phyloP scores from a whole-genome alignment of 2,329 filamentous ascomycete genomes.

The Macrophomina pseudophaseolina region DNA sequence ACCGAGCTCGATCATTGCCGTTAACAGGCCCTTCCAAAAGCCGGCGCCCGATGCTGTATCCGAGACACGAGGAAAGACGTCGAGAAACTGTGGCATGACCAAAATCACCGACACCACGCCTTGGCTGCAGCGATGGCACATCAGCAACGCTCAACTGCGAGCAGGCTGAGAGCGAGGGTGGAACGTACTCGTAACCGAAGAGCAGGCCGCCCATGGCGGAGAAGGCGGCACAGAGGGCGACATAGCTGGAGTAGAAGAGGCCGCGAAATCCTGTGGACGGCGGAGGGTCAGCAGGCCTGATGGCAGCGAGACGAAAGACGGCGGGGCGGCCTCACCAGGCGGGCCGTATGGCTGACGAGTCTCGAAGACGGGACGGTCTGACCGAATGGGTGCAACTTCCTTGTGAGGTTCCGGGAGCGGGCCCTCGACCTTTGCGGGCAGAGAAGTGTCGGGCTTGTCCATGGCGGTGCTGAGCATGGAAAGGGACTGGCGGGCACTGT shows the following conservation, averaged over 20 bases:
- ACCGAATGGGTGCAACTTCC: slow-evolving; percentile 26
- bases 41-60: slow-evolving; percentile 49
- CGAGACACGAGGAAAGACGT: slow-evolving; percentile 51
- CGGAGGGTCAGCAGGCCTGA: background rate
- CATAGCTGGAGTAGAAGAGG: slow-evolving; percentile 55
- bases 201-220: slow-evolving; percentile 57
- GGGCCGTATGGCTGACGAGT: slow-evolving; percentile 35
- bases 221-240: slow-evolving; percentile 57
- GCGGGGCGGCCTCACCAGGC: slow-evolving; percentile 30
- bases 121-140: slow-evolving; percentile 35
- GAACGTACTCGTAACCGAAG: slow-evolving; percentile 54
- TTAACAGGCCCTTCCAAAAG: slow-evolving; percentile 54
- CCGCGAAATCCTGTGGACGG: slow-evolving; percentile 48
- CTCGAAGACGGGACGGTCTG: slow-evolving; percentile 29
- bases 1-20: slow-evolving; percentile 62
- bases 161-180: background rate
- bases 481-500: slow-evolving; percentile 13
- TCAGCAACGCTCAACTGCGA: slow-evolving; percentile 35
- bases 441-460: slow-evolving; percentile 24
- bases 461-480: slow-evolving; percentile 12
- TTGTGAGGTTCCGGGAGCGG: slow-evolving; percentile 21
- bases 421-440: slow-evolving; percentile 17
- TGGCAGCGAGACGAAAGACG: background rate
- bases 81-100: slow-evolving; percentile 59
- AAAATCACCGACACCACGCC: slow-evolving; percentile 53